Evolutionary conservation across 2,329 filamentous ascomycete genomes (phyloP), one percentile per base, ranked within the genome.

Genomic region (Neonectria magnoliae): DNA sequence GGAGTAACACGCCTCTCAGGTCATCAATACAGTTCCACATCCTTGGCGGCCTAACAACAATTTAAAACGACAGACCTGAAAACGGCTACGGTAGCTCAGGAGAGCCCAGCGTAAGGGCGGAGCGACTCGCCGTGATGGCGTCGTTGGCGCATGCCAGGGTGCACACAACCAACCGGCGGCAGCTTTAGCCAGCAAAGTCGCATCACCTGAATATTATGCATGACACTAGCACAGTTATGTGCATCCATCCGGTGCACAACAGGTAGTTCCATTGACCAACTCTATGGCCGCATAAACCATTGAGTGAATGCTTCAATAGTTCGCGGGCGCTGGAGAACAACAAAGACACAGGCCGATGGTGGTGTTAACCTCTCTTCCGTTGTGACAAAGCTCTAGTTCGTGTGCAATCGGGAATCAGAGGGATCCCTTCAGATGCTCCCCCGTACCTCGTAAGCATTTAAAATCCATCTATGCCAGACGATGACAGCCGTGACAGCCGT

Each of bases 401-500:
- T 42, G 38, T 18, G 38, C 38, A n/a, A 9, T 20, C n/a, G 38
- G 13, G 38, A 11, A 20, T 42, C 38, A 18, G 6, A 6, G 38
- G 38, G 9, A 4, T 3, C n/a, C 38, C 38, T 38, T 42, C n/a
- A 3, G n/a, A 9, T 20, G 11, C 38, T 8, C 22, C n/a, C 13
- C 5, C 18, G 48, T 33, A 33, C n/a, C 13, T 10, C 18, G 48
- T 33, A 51, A 33, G n/a, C 29, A 22, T 33, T 11, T 13, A 29
- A 50, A 48, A 9, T n/a, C 9, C 27, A 51, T 51, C 48, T 33
- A 22, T 33, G 29, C 29, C 18, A 51, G 16, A 51, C 48, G 18
- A 14, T 51, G 48, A 51, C 48, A 50, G 47, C 47, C 22, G 16
- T 51, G 48, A 51, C 48, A 50, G 47, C 47, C 22, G 16, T 31